phyloP scores from a whole-genome alignment of 768 basidiomycete species.

The Royoungia palumana region DNA sequence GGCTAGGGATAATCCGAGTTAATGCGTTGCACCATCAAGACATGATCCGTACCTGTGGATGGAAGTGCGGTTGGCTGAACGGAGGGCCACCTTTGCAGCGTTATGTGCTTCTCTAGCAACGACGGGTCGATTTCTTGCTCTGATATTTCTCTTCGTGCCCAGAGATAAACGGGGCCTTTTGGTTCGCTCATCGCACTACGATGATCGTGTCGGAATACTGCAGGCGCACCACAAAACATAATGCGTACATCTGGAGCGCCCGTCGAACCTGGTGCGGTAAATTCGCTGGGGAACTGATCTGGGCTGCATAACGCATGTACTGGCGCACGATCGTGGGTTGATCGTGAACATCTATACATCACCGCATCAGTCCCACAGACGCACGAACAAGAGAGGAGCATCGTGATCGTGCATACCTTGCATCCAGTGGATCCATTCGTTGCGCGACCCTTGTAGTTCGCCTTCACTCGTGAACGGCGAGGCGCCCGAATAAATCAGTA shows the following conservation, averaged over 20 bases:
- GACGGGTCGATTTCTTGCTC: slow-evolving; percentile 55
- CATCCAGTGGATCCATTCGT: slow-evolving; percentile 73
- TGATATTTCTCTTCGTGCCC: slow-evolving; percentile 68
- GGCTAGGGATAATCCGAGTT: slow-evolving; percentile 17
- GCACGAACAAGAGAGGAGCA: neutral
- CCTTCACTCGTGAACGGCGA: slow-evolving; percentile 55
- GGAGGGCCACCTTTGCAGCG: slow-evolving; percentile 47
- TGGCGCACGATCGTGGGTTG: slow-evolving; percentile 68
- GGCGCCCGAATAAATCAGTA: slow-evolving; percentile 71
- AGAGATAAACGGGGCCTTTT: slow-evolving; percentile 71
- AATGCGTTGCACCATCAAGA: too few relatives aligned
- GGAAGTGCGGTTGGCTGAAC: slow-evolving; percentile 50
- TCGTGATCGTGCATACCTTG: slow-evolving; percentile 47
- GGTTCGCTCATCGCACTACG: slow-evolving; percentile 65
- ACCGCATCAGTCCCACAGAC: neutral
- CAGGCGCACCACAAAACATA: neutral
- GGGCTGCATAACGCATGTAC: slow-evolving; percentile 67
- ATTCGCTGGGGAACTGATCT: slow-evolving; percentile 54
- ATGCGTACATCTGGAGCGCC: slow-evolving; percentile 58
- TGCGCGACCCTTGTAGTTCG: slow-evolving; percentile 59
- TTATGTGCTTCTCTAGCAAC: slow-evolving; percentile 29
- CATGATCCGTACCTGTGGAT: slow-evolving; percentile 27
- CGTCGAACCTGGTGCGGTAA: slow-evolving; percentile 51
- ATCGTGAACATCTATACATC: slow-evolving; percentile 57
- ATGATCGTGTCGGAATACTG: neutral